Evolutionary conservation across 176 grass and related monocot genomes (phyloP), one percentile per base, ranked within the genome.

Genomic region (Bonia amplexicaulis): DNA sequence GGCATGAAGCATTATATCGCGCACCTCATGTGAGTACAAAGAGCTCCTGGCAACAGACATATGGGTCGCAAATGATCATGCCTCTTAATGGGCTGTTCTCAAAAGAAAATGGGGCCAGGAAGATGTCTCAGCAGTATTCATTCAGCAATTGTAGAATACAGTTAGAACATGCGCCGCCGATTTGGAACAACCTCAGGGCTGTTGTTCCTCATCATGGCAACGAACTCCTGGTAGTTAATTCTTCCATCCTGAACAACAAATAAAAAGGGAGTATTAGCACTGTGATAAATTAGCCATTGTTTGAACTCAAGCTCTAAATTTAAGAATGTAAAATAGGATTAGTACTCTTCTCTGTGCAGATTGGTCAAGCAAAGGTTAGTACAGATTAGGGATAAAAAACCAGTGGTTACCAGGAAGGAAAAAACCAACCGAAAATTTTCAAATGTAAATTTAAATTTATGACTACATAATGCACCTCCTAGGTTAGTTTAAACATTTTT

Each of bases 201-300:
- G 82, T 92, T 92, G 80, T 90, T 88, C 51, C 88, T 92, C 96
- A 99, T 99, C 96, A 99, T 99, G 14, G 96, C 88, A 74, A 91
- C 93, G 72, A 99, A 99, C 84, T 99, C 96, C 66, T 96, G 88
- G 46, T 99, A 96, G 77, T 99, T 92, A 81, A 99, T 99, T 96
- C 86, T 96, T 89, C 96, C 96, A 90, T 99, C 96, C 96, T 99
- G 77, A 33, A 49, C 53, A 83, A 14, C 12, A 83, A 67, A 55
- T 51, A 67, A 64, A 65, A 85, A n/a, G 19, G 27, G 46, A 26
- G 69, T 46, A 74, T 84, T 77, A 77, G 85, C 71, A 66, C 20
- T 22, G 6, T 65, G 41, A 55, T 23, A 64, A 65, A 81, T 25
- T 76, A 41, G 5, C 44, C 17, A 66, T 69, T 69, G 5, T 60